Percentiles rank a stretch among this genome's conserved stretches.
These are phyloP conservation scores for Coemansia sp. DNA, from an alignment of 192 early-diverging fungal species.

Conservation along the genomic window DNA sequence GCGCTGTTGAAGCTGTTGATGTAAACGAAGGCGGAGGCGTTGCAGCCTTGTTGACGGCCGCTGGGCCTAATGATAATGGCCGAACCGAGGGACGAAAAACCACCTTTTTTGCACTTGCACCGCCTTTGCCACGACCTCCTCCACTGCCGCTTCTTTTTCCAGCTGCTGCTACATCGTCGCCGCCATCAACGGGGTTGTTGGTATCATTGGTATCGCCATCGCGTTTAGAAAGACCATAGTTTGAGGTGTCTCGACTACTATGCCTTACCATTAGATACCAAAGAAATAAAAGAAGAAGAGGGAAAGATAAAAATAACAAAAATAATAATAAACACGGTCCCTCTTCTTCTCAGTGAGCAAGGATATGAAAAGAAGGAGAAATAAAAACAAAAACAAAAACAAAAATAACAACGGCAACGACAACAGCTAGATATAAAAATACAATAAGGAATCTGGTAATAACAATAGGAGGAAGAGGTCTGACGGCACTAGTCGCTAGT, in stretches of 20 bases:
- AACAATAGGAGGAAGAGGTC: not conserved
- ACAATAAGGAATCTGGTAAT: not conserved
- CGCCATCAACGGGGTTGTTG: not conserved
- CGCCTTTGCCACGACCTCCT: slow-evolving; percentile 14
- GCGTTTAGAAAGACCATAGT: slow-evolving; percentile 3
- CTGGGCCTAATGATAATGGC: slow-evolving; percentile 20
- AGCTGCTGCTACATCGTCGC: not conserved
- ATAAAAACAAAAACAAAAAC: not conserved
- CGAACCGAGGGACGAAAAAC: slow-evolving; percentile 46
- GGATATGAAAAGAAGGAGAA: not conserved
- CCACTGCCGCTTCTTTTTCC: slow-evolving; percentile 3
- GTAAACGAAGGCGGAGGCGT: not conserved
- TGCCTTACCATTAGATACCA: slow-evolving; percentile 15
- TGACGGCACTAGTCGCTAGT: not conserved
- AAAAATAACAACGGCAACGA: not conserved
- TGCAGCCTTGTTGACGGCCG: not conserved
- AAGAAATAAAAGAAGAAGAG: not conserved
- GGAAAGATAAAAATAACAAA: too few relatives aligned
- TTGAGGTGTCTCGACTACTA: slow-evolving; percentile 7
- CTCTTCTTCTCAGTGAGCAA: too few relatives aligned
- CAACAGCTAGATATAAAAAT: slow-evolving; percentile 3
- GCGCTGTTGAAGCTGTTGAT: not conserved
- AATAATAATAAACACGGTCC: too few relatives aligned
- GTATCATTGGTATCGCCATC: slow-evolving; percentile 7
- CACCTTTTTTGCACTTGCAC: slow-evolving; percentile 18